Evolutionary conservation across 176 grass and related monocot genomes (phyloP).

Genomic region (Paspalum vaginatum): DNA sequence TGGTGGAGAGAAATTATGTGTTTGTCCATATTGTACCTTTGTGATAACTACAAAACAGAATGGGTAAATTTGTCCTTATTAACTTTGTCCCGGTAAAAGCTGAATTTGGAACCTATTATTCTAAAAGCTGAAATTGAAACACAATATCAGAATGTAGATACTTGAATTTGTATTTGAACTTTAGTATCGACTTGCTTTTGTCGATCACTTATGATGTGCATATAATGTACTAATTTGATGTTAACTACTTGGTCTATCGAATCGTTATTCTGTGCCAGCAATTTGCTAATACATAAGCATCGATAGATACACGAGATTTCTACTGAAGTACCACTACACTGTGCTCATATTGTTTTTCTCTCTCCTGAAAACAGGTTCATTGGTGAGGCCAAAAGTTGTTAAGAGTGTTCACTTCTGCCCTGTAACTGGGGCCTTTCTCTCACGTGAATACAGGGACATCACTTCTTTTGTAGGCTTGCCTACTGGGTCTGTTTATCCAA

Average conservation of each 20-base stretch:
- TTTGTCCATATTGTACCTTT: background rate
- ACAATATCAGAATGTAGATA: background rate
- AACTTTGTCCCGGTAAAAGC: background rate
- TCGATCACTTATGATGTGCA: background rate
- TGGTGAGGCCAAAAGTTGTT: constrained; percentile 96
- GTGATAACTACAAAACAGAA: background rate
- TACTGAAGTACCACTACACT: background rate
- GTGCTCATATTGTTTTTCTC: constrained; percentile 23
- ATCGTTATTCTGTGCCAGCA: background rate
- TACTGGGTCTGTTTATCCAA: constrained; percentile 96
- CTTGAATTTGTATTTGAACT: background rate
- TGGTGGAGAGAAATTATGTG: background rate
- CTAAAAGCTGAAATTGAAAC: background rate
- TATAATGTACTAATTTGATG: background rate
- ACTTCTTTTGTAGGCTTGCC: constrained; percentile 89
- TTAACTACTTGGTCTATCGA: background rate
- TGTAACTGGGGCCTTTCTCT: constrained; percentile 54
- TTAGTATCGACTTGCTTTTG: background rate
- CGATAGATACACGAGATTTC: background rate
- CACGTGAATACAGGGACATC: constrained; percentile 96
- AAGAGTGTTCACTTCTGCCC: constrained; percentile 97
- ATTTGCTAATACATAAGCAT: background rate
- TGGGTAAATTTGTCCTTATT: background rate
- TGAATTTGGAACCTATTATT: too few species aligned
- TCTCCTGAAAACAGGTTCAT: constrained; percentile 56